Base-by-base conservation (phyloP, 345 rosid species). In the Viola odorata region DNA sequence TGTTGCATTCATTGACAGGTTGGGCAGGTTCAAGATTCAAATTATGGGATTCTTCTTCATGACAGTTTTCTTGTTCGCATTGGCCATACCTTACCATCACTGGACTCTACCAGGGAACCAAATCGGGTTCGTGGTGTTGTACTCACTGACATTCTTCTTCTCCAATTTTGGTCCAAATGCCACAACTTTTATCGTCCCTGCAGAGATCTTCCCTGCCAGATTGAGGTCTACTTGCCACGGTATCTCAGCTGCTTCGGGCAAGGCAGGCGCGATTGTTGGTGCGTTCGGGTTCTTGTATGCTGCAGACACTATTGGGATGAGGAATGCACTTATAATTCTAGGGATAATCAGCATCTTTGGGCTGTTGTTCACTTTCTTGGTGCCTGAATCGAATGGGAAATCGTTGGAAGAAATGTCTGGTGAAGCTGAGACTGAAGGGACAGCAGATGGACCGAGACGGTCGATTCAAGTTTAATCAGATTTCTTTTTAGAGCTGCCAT, bases 121-220 rank as follows among this genome's bases (percentile, higher is more conserved):
- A 14, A 74, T 84, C 8, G 82, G 86, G 16, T 89, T 89, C 4
- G 77, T 89, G 2, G 67, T 75, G 4, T 56, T 86, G 14, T 89
- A 89, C 67, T 78, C 89, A 4, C 42, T 89, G 3, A 82, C 94
- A 0, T 89, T 89, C 67, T 89, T 89, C 80, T 89, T 89, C 49
- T 73, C 87, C 12, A 89, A 89, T 45, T 89, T 89, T 12, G 95
- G 91, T 23, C 96, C 96, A 8, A 89, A 85, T 12, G 84, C 95
- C 37, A 86, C 91, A 5, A 86, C 96, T 13, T 89, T 85, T 63
- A 76, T 83, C 3, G 85, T 85, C 51, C 95, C 91, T 3, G 91
- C 89, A 1, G 95, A 87, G 78, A 83, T 87, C 8, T 89, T 87
- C 69, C 96, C 95, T 0, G 85, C 95, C 3, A 83, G 95, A 65